Base-by-base conservation (phyloP, 2,329 filamentous ascomycete species). In the Amauroascus verrucosus region DNA sequence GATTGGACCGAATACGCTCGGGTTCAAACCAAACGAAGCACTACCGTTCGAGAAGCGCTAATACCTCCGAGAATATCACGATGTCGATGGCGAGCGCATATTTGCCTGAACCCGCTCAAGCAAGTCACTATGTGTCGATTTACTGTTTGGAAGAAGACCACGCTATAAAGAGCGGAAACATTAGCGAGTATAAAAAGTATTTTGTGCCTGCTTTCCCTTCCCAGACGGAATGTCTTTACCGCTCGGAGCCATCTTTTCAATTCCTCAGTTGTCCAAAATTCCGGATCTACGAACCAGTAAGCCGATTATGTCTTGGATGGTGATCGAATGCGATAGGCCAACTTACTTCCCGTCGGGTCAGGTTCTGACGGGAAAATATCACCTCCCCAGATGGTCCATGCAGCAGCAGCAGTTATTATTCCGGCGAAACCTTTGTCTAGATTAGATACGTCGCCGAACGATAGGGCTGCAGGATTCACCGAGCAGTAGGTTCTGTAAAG, bases 301-400 rank as follows among this genome's bases (percentile, higher is more conserved):
- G 48, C 28, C 11, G 33, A 24, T 20, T 22, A 8, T 28, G 28
- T 46, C 40, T 2, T n/a, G 6, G n/a, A n/a, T 9, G 8, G 18
- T 13, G 18, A 8, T 13, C 7, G 9, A 43, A 32, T 22, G 9
- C 4, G 7, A 6, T 5, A 22, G 38, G 8, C 67, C 38, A 75
- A 72, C 38, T 73, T 81, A 73, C 88, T 78, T 56, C 89, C 89
- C 26, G 75, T 86, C n/a, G 90, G 88, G 65, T 95, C 89, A 46
- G 75, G 56, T 59, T 82, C 75, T 2, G 79, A 69, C 0, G 90
- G 90, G 63, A 96, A 95, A 63, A 96, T 79, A 58, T 91, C 88
- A 51, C 81, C 78, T 54, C 88, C 88, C 83, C 86, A 94, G 62
- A 96, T 91, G 16, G 81, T 79, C 84, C 86, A 95, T 40, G 81